Evolutionary conservation across 345 rosid species (phyloP), one percentile per base, ranked within the genome.

Genomic region (Arabis alpina): DNA sequence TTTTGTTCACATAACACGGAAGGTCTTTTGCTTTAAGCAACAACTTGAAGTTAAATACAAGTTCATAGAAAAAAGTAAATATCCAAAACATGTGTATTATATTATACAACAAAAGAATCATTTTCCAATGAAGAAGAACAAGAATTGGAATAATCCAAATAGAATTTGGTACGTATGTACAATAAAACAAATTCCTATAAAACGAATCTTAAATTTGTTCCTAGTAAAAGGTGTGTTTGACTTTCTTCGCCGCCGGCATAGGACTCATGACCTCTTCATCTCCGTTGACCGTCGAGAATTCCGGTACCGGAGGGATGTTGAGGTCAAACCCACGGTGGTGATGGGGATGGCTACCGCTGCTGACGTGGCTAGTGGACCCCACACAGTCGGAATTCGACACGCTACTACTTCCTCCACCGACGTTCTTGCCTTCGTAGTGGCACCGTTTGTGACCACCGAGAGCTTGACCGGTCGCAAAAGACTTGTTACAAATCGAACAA

Each of bases 381-480:
- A 79, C 76, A 13, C 80, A 85, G 53, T 80, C 88, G 0, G 86
- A 82, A 3, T 67, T 57, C 11, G 83, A 78, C 50, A 76, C 68
- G 61, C 76, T 82, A 53, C 81, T 81, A 56, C 27, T 59, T 19
- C 23, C 23, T 5, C 43, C 65, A 2, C 32, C 68, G 6, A 39
- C 59, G 4, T 50, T 58, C 13, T 72, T 74, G 11, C 81, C 88
- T 60, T 86, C 94, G 48, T 83, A 88, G 81, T 88, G 94, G 45
- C 91, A 79, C 37, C 94, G 72, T 71, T 88, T 88, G 58, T 88
- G 94, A 3, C 94, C 94, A 6, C 94, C 94, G 2, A 88, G 77
- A 23, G 91, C 91, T 79, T 88, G 94, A 28, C 94, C 94, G 3
- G 91, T 80, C 2, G 88, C 62, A 47, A 88, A 88, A 0, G 76